Base-by-base conservation (phyloP, 768 basidiomycete species). In the Psilocybe azurescens region DNA sequence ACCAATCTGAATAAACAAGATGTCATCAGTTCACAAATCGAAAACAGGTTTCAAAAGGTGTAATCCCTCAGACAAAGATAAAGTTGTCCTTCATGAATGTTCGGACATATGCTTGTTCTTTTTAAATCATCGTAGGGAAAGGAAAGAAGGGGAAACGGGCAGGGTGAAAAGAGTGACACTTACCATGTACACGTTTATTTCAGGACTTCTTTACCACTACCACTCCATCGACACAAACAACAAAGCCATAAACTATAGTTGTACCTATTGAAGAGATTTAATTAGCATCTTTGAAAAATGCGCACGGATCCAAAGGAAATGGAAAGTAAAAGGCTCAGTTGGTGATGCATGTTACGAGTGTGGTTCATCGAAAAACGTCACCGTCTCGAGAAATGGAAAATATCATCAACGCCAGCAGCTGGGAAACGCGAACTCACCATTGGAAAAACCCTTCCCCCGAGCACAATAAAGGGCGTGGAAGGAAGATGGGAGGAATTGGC, bases 301-400 rank as follows among this genome's bases (percentile, higher is more conserved):
- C 2, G 20, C 32, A 20, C 9, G 32, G 36, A 49, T n/a, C 6
- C 44, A 33, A 32, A 36, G 24, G 28, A 36, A 38, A 58, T 16
- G 9, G 32, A 38, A 7, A 33, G 59, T 61, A 62, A 60, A 62
- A 62, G 66, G 75, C 73, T 83, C 81, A 83, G 81, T 79, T 85
- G 82, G 83, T 85, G 82, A 83, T 91, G 89, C 89, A 90, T 90
- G 89, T 89, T 87, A 72, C 79, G 88, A 90, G 88, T 75, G 74
- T 73, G 89, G 89, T 81, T 89, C 88, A 89, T 85, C 77, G 79
- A 77, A 66, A 74, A 83, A 74, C 80, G 75, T 90, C 89, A 86
- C 88, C 88, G 73, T 79, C 88, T 89, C 88, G 86, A 77, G 75
- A 73, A 86, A 87, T 86, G 87, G 87, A 80, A 77, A 75, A 66